Conservation (phyloP, 345 rosid species). For the Trapa incisa region DNA sequence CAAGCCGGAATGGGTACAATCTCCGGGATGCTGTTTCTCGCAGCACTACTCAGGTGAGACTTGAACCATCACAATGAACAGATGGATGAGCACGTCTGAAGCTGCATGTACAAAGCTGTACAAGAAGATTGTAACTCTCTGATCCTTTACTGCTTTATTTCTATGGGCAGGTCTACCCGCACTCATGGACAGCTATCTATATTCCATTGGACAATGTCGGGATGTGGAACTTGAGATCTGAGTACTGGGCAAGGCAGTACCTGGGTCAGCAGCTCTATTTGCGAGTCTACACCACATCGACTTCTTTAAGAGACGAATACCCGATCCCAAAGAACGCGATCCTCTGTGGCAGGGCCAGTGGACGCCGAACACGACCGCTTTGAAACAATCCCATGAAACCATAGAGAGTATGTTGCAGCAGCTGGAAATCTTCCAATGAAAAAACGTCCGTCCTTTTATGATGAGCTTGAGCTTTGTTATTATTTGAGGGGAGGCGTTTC, state of each 20-base stretch:
- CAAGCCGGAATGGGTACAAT: conserved; percentile 15
- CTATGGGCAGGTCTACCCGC: conserved; percentile 32
- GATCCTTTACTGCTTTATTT: not conserved
- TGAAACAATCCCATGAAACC: not conserved
- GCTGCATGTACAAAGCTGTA: not conserved
- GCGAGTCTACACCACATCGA: conserved; percentile 26
- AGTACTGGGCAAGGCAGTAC: conserved; percentile 38
- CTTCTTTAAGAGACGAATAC: conserved; percentile 35
- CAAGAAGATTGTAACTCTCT: not conserved
- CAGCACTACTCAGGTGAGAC: conserved; percentile 15
- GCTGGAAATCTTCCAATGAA: not conserved
- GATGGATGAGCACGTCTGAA: no score
- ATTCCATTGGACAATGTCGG: conserved; percentile 41
- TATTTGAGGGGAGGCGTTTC: conserved; percentile 2
- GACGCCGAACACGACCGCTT: conserved; percentile 13
- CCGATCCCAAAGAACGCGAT: conserved; percentile 44
- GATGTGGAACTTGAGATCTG: conserved; percentile 43
- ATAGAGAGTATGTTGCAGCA: not conserved
- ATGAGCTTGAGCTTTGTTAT: not conserved
- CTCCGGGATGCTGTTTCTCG: conserved; percentile 17
- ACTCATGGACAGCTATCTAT: conserved; percentile 37
- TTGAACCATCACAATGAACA: not conserved
- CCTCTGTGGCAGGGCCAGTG: conserved; percentile 33
- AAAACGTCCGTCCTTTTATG: not conserved
- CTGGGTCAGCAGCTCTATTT: conserved; percentile 39